A percentile compares a stretch with the other conserved stretches of the same genome.
Evolutionary conservation across 2,329 filamentous ascomycete species (phyloP).

Genomic region (Anthostomella pinea): DNA sequence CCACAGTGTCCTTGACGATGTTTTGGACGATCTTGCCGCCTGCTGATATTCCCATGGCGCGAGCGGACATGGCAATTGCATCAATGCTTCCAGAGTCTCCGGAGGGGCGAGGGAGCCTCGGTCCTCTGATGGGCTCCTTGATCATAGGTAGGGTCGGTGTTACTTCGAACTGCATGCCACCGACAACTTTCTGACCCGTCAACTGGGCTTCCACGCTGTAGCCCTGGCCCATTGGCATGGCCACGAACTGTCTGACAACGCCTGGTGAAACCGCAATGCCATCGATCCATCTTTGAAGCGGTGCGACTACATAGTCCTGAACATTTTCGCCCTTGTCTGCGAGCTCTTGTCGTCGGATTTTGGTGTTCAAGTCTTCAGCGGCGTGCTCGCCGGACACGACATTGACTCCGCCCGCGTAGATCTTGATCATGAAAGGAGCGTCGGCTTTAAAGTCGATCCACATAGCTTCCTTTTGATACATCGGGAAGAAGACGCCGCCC

Average conservation of each 20-base stretch:
- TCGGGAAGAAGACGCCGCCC: conserved; percentile 45
- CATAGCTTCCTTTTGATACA: conserved; percentile 42
- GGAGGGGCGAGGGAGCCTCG: no score
- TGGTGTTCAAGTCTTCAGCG: conserved; percentile 19
- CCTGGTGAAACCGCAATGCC: conserved; percentile 36
- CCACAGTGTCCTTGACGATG: conserved; percentile 8
- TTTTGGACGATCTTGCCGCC: conserved; percentile 19
- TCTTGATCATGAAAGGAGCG: conserved; percentile 36
- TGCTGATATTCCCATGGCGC: conserved; percentile 14
- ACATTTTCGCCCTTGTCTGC: conserved; percentile 8
- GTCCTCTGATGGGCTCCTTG: not conserved
- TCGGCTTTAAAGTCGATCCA: conserved; percentile 34
- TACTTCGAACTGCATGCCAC: conserved; percentile 45
- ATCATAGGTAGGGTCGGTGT: conserved; percentile 23
- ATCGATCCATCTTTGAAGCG: conserved; percentile 39
- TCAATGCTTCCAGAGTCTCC: no score
- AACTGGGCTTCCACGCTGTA: conserved; percentile 46
- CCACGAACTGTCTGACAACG: conserved; percentile 46
- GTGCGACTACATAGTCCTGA: conserved; percentile 36
- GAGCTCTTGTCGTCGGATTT: conserved; percentile 10
- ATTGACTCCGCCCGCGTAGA: conserved; percentile 40
- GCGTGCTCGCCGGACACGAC: conserved; percentile 36
- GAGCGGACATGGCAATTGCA: no score
- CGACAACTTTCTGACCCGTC: conserved; percentile 38
- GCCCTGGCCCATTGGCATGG: conserved; percentile 40